Base-by-base conservation (phyloP, 2,329 filamentous ascomycete species). In the Grosmannia clavigera region DNA sequence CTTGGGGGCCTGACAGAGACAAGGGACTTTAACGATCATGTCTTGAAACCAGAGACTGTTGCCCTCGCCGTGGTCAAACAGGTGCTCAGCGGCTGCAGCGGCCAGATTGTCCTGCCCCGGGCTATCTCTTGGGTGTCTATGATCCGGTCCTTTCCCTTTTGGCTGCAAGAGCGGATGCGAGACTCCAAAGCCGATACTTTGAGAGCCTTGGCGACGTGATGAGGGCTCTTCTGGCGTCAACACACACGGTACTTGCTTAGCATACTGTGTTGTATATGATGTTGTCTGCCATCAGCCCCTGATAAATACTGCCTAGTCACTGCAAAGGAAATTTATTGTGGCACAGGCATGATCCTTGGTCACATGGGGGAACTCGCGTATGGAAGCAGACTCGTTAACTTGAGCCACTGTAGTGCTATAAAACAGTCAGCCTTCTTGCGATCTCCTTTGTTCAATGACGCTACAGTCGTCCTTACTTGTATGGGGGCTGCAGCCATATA, bases 31-130 rank as follows among this genome's bases (percentile, higher is more conserved):
- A 85, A 77, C 65, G 81, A 77, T 61, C 80, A 79, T 1, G 67
- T 79, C 38, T 70, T 87, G 61, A 74, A 82, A 64, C 76, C 81
- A 0, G 83, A 83, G 69, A 84, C 80, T 2, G 83, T 89, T 14
- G 84, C 85, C 0, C 81, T 87, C 66, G 78, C 74, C 7, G 77
- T 88, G 58, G 82, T 85, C 0, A 71, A 76, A 62, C 79, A 85
- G 67, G 80, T 88, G 7, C 66, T 86, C 48, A 74, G 66, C 1
- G 84, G 83, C 1, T 70, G 75, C 62, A 83, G 81, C 67, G 80
- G 78, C 1, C 78, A 84, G 70, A 68, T 88, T 25, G 65, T 82
- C 27, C 52, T 82, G 58, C 85, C 85, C 0, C 74, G 69, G 1
- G 73, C 77, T 35, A 75, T 72, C 3, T 66, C 65, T 3, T 59